A percentile compares a stretch with the other conserved stretches of the same genome.
Conservation (phyloP, 176 grass and related monocot species). For the Miscanthus lutarioriparius region DNA sequence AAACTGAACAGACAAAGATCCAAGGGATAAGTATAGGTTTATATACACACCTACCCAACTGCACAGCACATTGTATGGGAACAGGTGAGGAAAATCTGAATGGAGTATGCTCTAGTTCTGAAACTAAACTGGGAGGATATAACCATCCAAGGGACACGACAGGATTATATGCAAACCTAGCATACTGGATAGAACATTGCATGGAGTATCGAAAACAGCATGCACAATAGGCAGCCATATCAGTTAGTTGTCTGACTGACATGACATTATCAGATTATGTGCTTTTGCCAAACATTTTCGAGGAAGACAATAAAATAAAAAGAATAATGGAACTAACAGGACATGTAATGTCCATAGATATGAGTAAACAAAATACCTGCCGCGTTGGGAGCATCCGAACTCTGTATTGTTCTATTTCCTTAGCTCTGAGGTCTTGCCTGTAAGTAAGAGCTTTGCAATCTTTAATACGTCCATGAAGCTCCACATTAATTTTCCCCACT, state of each 20-base stretch:
- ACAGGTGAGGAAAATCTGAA: neutral
- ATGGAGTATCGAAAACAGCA: neutral
- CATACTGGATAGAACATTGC: neutral
- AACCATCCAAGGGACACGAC: neutral
- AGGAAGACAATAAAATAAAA: neutral
- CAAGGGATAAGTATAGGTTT: neutral
- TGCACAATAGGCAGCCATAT: neutral
- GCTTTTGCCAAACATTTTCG: neutral
- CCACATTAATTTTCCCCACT: constrained; percentile 85
- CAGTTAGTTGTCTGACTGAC: neutral
- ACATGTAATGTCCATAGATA: neutral
- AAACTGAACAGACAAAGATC: neutral
- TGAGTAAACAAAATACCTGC: constrained; percentile 51
- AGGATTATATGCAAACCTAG: neutral
- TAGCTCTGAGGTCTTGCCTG: constrained; percentile 74
- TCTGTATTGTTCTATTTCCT: constrained; percentile 85
- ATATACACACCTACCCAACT: neutral
- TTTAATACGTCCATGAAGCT: constrained; percentile 83
- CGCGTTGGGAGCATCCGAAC: constrained; percentile 77
- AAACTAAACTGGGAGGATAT: neutral
- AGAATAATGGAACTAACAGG: neutral
- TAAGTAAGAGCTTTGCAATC: constrained; percentile 88
- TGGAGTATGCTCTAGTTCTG: neutral
- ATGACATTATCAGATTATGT: neutral
- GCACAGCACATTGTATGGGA: neutral